A percentile compares a stretch with the other conserved stretches of the same genome.
These are phyloP conservation scores for Tubosaeta sp. DNA, from an alignment of 768 basidiomycete genomes.

Conservation along the genomic window DNA sequence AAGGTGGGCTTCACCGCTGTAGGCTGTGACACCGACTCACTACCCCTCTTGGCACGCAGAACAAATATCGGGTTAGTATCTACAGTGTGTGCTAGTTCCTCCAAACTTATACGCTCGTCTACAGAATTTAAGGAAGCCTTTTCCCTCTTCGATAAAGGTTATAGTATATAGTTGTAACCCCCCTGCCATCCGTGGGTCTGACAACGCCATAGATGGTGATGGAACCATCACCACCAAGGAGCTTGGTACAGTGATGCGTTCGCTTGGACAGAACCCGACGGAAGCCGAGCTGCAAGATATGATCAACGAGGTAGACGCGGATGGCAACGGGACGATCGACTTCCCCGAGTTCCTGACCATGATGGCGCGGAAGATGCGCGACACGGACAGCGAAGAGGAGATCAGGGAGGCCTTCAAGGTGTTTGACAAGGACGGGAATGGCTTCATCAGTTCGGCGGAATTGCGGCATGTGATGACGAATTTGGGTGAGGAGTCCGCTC, in stretches of 20 bases:
- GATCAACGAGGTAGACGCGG: slow-evolving; percentile 93
- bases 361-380: slow-evolving; percentile 88
- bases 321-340: slow-evolving; percentile 86
- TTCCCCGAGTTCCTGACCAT: slow-evolving; percentile 79
- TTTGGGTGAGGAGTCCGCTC: slow-evolving; percentile 51
- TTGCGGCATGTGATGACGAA: slow-evolving; percentile 89
- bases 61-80: slow-evolving; percentile 77
- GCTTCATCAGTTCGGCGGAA: slow-evolving; percentile 83
- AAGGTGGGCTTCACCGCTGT: slow-evolving; percentile 41
- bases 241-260: slow-evolving; percentile 92
- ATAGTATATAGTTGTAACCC: background rate
- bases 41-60: slow-evolving; percentile 43
- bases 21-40: background rate
- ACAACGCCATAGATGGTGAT: slow-evolving; percentile 63
- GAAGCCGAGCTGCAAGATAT: slow-evolving; percentile 90
- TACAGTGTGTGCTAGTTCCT: background rate
- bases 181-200: background rate
- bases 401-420: slow-evolving; percentile 96
- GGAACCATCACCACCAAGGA: slow-evolving; percentile 90
- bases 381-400: slow-evolving; percentile 91
- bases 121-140: slow-evolving; percentile 98
- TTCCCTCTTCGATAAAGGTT: slow-evolving; percentile 95
- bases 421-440: slow-evolving; percentile 95
- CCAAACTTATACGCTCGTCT: slow-evolving; percentile 2
- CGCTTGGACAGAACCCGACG: slow-evolving; percentile 88